Conservation (phyloP, 306 rosid genomes). For the Betula pendula region DNA sequence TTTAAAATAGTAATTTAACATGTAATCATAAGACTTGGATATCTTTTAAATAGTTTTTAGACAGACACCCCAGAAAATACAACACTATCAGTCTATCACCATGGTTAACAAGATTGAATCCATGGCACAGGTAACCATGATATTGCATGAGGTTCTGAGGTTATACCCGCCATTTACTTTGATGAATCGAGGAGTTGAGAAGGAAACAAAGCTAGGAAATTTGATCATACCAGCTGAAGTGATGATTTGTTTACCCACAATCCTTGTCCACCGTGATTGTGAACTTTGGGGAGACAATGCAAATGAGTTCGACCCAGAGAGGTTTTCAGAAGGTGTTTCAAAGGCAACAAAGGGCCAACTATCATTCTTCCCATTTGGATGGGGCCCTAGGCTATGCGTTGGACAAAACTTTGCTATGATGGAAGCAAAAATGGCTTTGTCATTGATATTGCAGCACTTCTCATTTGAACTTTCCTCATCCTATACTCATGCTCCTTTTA, state of each 20-base stretch:
- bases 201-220: slow-evolving; percentile 33
- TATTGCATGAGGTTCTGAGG: slow-evolving; percentile 63
- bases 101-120: too few relatives aligned
- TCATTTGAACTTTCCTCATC: slow-evolving; percentile 44
- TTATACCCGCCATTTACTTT: slow-evolving; percentile 35
- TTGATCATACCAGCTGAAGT: slow-evolving; percentile 37
- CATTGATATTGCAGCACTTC: slow-evolving; percentile 38
- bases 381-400: slow-evolving; percentile 47
- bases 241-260: neutral
- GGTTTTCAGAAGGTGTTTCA: slow-evolving; percentile 39
- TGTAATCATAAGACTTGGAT: neutral
- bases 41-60: neutral
- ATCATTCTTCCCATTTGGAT: slow-evolving; percentile 38
- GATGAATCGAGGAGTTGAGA: neutral
- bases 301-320: slow-evolving; percentile 39
- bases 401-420: slow-evolving; percentile 45
- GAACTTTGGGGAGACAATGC: slow-evolving; percentile 51
- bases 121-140: slow-evolving; percentile 50
- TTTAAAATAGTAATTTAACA: too few relatives aligned
- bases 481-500: slow-evolving; percentile 44
- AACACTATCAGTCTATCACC: too few relatives aligned
- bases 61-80: too few relatives aligned
- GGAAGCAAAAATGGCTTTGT: slow-evolving; percentile 43
- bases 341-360: slow-evolving; percentile 30
- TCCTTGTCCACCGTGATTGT: slow-evolving; percentile 27